Evolutionary conservation across 345 rosid species (phyloP).

Genomic region (Gossypium rotundifolium): DNA sequence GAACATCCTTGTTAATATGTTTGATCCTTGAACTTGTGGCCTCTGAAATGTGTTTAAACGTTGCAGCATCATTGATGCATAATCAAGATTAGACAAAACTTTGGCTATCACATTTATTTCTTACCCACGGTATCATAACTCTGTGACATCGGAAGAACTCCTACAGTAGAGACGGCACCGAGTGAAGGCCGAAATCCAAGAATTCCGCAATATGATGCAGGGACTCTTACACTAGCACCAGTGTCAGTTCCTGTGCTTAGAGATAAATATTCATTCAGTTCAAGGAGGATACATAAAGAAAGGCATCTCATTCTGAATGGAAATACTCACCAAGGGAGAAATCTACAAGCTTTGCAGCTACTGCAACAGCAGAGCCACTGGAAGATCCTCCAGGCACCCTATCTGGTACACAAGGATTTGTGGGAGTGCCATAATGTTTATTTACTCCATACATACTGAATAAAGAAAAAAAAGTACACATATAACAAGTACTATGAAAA

Average conservation of each 20-base stretch:
- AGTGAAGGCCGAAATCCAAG: slow-evolving; percentile 79
- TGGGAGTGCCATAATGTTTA: slow-evolving; percentile 80
- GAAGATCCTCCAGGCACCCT: slow-evolving; percentile 93
- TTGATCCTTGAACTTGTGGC: not conserved
- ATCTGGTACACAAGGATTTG: slow-evolving; percentile 67
- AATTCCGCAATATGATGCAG: slow-evolving; percentile 77
- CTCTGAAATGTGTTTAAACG: not conserved
- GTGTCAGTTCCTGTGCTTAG: slow-evolving; percentile 71
- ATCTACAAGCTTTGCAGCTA: slow-evolving; percentile 73
- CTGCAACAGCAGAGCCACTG: slow-evolving; percentile 97
- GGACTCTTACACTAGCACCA: slow-evolving; percentile 87
- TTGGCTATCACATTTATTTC: not conserved
- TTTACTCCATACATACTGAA: slow-evolving; percentile 81
- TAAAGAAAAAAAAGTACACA: not conserved
- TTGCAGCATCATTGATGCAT: not conserved
- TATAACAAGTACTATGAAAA: not conserved
- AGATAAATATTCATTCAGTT: slow-evolving; percentile 10
- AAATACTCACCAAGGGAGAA: slow-evolving; percentile 66
- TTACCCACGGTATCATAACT: slow-evolving; percentile 94
- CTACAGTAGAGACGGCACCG: slow-evolving; percentile 42
- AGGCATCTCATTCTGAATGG: not conserved
- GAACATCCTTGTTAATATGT: not conserved
- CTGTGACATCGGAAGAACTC: slow-evolving; percentile 82
- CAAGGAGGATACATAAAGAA: not conserved
- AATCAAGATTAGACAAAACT: not conserved